phyloP scores from a whole-genome alignment of 106 monocot species.

The Posidonia australis region DNA sequence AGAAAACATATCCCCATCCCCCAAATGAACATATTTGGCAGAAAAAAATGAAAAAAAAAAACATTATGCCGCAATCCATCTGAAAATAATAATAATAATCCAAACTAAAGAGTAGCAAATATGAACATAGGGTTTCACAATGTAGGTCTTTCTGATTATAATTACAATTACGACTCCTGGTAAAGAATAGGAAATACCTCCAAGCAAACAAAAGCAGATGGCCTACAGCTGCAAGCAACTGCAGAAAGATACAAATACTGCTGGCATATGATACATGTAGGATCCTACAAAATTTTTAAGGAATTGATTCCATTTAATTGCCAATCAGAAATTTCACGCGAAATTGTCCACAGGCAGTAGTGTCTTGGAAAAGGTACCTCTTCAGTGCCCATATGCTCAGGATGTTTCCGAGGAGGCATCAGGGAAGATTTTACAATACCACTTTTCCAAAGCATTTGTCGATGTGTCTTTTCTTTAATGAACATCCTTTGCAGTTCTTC shows the following conservation, averaged over 20 bases:
- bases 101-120: too few species aligned
- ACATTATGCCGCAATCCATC: too few species aligned
- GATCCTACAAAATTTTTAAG: too few species aligned
- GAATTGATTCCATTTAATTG: too few species aligned
- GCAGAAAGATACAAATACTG: constrained; percentile 83
- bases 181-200: constrained; percentile 26
- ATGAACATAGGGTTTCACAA: neutral
- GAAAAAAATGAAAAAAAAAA: too few species aligned
- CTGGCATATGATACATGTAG: constrained; percentile 72
- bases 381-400: constrained; percentile 36
- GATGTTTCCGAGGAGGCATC: constrained; percentile 45
- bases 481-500: constrained; percentile 52
- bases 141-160: neutral
- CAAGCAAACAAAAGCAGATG: constrained; percentile 58
- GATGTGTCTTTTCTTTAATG: constrained; percentile 37
- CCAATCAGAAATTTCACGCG: too few species aligned
- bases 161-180: neutral
- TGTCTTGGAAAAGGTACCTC: constrained; percentile 2
- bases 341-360: too few species aligned
- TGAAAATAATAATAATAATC: neutral
- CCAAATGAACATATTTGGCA: too few species aligned
- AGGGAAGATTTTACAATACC: constrained; percentile 51
- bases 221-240: constrained; percentile 51
- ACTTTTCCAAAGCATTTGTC: constrained; percentile 49
- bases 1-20: too few species aligned